Conservation (phyloP, 495 filamentous ascomycete genomes). For the Patellaria atrata region DNA sequence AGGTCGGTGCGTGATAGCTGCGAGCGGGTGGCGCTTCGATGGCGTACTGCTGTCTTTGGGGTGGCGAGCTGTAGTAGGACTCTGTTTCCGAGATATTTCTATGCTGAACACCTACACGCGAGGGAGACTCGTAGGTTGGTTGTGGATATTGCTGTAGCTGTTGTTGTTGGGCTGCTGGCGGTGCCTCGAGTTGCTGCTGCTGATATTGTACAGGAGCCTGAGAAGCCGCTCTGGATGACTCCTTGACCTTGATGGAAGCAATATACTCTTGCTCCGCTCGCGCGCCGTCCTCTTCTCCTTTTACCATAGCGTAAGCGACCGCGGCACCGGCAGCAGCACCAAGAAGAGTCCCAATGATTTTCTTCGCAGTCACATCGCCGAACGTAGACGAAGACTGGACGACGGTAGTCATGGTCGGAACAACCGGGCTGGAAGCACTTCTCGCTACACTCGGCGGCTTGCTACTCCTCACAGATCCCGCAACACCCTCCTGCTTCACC, state of each 20-base stretch:
- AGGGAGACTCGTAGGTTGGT: constrained; percentile 11
- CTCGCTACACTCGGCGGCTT: constrained; percentile 12
- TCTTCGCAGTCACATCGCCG: constrained; percentile 36
- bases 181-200: background rate
- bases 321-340: constrained; percentile 65
- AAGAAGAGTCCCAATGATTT: constrained; percentile 59
- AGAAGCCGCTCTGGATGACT: too few relatives aligned
- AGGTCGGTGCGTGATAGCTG: constrained; percentile 15
- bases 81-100: constrained; percentile 20
- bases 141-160: constrained; percentile 8
- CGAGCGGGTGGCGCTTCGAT: constrained; percentile 14
- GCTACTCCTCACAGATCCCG: too few relatives aligned
- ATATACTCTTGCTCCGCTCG: constrained; percentile 18
- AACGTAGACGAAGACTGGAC: constrained; percentile 24
- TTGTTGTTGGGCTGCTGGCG: constrained; percentile 1
- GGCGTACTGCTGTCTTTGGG: constrained; percentile 5
- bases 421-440: constrained; percentile 17
- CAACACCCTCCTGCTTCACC: too few relatives aligned
- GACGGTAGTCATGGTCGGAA: constrained; percentile 17
- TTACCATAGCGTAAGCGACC: constrained; percentile 57
- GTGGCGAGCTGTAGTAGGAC: constrained; percentile 10
- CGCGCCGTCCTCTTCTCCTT: constrained; percentile 34
- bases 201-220: constrained; percentile 5
- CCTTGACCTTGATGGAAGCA: too few relatives aligned
- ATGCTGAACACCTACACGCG: background rate